Percentiles rank a stretch among this genome's conserved stretches.
Conservation (phyloP, 352 stramenopile genomes). For the Phytophthora multivora region DNA sequence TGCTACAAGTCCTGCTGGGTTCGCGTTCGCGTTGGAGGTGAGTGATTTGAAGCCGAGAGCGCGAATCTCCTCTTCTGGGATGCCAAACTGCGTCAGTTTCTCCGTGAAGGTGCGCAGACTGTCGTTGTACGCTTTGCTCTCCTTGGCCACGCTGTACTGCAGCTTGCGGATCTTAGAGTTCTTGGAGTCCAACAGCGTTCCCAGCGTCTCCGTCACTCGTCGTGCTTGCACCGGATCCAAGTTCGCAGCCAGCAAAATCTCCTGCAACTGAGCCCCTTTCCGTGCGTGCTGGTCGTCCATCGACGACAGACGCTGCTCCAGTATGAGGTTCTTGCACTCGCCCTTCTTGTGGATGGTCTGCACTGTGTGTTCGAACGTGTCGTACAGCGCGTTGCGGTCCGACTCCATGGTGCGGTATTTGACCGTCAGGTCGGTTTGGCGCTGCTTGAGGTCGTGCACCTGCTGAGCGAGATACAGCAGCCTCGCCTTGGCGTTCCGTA, state of each 20-base stretch:
- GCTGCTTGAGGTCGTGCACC: conserved; percentile 61
- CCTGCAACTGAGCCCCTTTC: conserved; percentile 72
- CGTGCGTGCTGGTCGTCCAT: conserved; percentile 81
- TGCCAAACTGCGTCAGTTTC: conserved; percentile 70
- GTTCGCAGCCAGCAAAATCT: conserved; percentile 73
- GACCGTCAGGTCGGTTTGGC: conserved; percentile 69
- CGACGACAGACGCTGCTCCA: conserved; percentile 81
- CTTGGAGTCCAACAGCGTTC: conserved; percentile 62
- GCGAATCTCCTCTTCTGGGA: conserved; percentile 77
- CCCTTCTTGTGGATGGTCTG: conserved; percentile 90
- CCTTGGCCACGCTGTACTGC: conserved; percentile 72
- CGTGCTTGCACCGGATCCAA: conserved; percentile 74
- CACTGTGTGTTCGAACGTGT: conserved; percentile 91
- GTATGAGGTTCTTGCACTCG: conserved; percentile 91
- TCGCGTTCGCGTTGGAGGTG: conserved; percentile 57
- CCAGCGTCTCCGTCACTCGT: conserved; percentile 71
- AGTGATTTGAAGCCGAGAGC: conserved; percentile 66
- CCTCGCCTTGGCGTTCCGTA: conserved; percentile 89
- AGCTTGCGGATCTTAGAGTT: conserved; percentile 64
- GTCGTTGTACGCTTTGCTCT: conserved; percentile 83
- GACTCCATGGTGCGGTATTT: conserved; percentile 80
- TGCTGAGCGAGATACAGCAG: conserved; percentile 82
- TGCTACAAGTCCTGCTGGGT: conserved; percentile 75
- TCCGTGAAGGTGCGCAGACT: conserved; percentile 72
- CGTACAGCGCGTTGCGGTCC: conserved; percentile 90